These are phyloP conservation scores for Trichoderma reesei DNA, from an alignment of 495 filamentous ascomycete genomes.

Conservation along the genomic window DNA sequence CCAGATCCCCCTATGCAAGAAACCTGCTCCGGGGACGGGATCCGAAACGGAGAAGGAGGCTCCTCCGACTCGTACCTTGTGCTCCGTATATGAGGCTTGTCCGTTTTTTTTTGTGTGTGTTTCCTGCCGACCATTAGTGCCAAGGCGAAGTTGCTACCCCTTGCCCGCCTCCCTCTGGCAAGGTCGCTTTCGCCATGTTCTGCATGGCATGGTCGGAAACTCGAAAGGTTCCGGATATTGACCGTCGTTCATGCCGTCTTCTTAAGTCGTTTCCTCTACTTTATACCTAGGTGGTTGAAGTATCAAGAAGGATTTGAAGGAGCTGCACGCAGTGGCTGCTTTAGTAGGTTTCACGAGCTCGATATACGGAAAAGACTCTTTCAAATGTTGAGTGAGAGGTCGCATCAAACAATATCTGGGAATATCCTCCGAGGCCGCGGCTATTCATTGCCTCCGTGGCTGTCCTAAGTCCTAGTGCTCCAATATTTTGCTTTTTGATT, in stretches of 20 bases:
- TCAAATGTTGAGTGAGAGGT: not conserved
- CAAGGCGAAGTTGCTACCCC: no score
- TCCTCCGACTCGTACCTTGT: not conserved
- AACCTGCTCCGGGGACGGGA: not conserved
- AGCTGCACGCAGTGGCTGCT: no score
- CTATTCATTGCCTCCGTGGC: not conserved
- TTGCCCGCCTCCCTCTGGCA: no score
- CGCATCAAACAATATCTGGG: no score
- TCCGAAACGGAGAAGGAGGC: not conserved
- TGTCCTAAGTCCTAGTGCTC: not conserved
- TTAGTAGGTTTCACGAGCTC: no score
- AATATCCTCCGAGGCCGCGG: not conserved
- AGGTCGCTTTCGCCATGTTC: not conserved
- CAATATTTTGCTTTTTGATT: not conserved
- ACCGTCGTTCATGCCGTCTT: no score
- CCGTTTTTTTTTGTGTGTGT: no score
- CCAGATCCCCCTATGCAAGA: slow-evolving; percentile 3
- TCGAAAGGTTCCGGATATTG: not conserved
- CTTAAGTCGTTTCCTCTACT: not conserved
- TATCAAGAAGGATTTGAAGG: not conserved
- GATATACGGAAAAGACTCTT: not conserved
- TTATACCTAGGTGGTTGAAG: not conserved
- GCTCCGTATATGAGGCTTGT: no score
- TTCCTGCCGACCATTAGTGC: no score
- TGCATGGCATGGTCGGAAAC: not conserved